Evolutionary conservation across 768 basidiomycete genomes (phyloP).

Genomic region (Ephemerocybe angulata): DNA sequence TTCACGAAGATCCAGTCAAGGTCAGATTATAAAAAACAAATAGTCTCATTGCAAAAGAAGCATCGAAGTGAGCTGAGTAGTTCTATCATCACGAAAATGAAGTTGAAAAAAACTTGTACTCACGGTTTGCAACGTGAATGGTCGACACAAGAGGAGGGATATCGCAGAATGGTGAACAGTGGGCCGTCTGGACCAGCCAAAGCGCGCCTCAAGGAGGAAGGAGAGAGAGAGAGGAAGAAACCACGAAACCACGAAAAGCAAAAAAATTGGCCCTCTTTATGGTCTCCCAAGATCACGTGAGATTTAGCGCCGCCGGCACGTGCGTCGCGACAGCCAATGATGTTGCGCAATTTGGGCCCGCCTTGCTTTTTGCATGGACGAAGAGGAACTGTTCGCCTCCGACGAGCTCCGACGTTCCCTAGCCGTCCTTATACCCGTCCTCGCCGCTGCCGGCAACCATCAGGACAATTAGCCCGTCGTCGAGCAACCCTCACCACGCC

Average conservation of each 20-base stretch:
- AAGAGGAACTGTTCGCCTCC: background rate
- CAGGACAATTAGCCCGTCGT: background rate
- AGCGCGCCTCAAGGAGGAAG: no score
- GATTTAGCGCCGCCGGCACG: no score
- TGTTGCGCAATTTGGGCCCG: background rate
- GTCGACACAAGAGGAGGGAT: background rate
- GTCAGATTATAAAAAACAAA: background rate
- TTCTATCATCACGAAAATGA: background rate
- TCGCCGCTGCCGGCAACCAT: background rate
- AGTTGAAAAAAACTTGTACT: background rate
- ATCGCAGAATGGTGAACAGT: no score
- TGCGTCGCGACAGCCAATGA: no score
- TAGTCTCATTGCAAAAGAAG: slow-evolving; percentile 3
- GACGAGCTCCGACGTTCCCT: background rate
- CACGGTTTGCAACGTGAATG: background rate
- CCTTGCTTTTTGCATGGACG: background rate
- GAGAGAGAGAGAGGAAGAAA: no score
- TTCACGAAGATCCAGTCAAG: background rate
- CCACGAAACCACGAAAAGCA: no score
- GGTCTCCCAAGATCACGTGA: no score
- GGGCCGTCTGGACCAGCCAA: no score
- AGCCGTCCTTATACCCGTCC: no score
- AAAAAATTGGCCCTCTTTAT: no score
- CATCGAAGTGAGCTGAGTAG: slow-evolving; percentile 7
- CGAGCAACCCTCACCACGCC: background rate